phyloP scores from a whole-genome alignment of 768 basidiomycete species.

The Dioszegia crocea region DNA sequence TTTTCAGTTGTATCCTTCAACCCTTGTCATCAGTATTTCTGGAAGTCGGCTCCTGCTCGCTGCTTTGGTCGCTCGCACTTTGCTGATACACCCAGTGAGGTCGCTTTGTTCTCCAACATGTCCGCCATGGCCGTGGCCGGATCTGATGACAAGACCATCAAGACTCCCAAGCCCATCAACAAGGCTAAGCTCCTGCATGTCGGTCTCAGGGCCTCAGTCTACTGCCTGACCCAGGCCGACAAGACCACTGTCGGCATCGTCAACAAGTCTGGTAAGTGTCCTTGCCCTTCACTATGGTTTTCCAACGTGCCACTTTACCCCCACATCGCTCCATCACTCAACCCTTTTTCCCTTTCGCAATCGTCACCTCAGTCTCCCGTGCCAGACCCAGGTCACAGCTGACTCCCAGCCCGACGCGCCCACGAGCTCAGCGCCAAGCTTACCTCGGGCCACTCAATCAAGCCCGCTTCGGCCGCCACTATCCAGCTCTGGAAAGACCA shows the following conservation, averaged over 20 bases:
- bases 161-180: conserved; percentile 1
- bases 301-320: no score
- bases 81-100: conserved; percentile 9
- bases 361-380: no score
- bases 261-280: conserved; percentile 3
- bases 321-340: no score
- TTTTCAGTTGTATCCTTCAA: background rate
- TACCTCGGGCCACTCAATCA: background rate
- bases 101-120: conserved; percentile 12
- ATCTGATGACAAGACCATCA: background rate
- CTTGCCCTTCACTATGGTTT: no score
- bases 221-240: background rate
- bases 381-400: no score
- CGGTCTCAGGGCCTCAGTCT: conserved; percentile 3
- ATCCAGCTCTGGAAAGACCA: background rate
- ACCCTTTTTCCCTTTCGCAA: no score
- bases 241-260: conserved; percentile 7
- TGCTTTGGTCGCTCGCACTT: no score
- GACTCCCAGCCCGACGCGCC: conserved; percentile 6
- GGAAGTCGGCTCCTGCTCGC: no score
- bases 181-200: conserved; percentile 5
- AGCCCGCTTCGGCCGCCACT: background rate
- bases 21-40: no score
- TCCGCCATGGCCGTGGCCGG: conserved; percentile 13
- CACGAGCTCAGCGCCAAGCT: conserved; percentile 2